phyloP scores from a whole-genome alignment of 129 eudicot species.

The Lactuca sativa region DNA sequence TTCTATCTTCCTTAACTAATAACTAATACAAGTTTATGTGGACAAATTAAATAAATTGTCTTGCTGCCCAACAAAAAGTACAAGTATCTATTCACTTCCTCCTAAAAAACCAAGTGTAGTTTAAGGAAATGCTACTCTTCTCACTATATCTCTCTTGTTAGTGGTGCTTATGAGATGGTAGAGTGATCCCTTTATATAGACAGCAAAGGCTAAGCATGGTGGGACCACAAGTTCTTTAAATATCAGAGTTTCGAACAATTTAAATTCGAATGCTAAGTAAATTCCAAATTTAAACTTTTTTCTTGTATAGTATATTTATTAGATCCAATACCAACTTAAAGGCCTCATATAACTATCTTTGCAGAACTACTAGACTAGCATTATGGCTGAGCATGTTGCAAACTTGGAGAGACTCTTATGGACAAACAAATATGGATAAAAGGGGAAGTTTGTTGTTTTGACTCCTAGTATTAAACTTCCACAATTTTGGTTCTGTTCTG shows the following conservation, averaged over 20 bases:
- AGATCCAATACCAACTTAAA: neutral
- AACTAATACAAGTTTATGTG: neutral
- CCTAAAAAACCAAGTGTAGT: neutral
- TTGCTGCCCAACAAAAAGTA: too few species aligned
- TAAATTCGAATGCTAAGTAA: too few species aligned
- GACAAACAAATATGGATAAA: too few species aligned
- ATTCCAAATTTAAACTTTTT: too few species aligned
- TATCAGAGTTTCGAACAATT: neutral
- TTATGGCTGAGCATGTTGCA: too few species aligned
- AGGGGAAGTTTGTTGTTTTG: too few species aligned
- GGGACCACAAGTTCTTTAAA: slow-evolving; percentile 11
- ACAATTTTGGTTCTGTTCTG: too few species aligned
- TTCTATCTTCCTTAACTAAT: slow-evolving; percentile 14
- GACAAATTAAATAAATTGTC: too few species aligned
- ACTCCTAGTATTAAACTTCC: too few species aligned
- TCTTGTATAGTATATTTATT: too few species aligned
- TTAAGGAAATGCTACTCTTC: neutral
- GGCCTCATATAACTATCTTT: neutral
- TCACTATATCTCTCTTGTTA: slow-evolving; percentile 18
- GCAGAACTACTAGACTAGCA: too few species aligned
- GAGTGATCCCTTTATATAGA: slow-evolving; percentile 36
- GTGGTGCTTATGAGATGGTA: slow-evolving; percentile 14
- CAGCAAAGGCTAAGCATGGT: neutral
- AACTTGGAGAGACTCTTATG: too few species aligned
- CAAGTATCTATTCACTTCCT: neutral